Conservation (phyloP, 73 alveolate species). For the Tetrahymena malaccensis region DNA sequence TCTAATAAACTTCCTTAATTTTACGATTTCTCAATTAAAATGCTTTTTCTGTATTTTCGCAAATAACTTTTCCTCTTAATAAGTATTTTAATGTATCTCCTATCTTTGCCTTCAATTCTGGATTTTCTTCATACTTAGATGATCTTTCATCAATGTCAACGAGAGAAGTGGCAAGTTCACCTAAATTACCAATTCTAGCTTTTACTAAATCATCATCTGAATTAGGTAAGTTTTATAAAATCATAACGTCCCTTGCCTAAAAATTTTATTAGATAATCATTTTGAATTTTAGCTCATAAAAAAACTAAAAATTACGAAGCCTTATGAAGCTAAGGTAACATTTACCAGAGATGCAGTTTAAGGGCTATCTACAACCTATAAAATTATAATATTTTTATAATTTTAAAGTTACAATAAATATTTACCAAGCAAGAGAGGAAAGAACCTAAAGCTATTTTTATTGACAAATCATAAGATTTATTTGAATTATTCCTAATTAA, state of each 20-base stretch:
- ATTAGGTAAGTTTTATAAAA: background rate
- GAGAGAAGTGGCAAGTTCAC: background rate
- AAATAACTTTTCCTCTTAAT: background rate
- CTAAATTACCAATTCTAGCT: background rate
- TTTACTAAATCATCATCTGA: background rate
- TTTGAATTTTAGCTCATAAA: background rate
- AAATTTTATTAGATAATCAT: background rate
- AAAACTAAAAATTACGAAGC: background rate
- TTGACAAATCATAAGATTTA: background rate
- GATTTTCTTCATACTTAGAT: background rate
- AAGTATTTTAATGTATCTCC: background rate
- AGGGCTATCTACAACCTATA: background rate
- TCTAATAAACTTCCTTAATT: background rate
- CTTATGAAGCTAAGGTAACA: background rate
- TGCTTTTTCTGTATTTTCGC: background rate
- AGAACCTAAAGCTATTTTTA: background rate
- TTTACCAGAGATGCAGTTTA: background rate
- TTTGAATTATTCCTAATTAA: background rate
- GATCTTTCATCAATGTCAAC: background rate
- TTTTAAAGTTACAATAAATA: no score
- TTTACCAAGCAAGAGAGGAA: background rate
- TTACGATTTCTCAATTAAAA: background rate
- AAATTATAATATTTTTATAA: background rate
- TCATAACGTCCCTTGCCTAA: background rate
- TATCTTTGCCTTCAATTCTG: background rate